These are phyloP conservation scores for Myxozyma lipomycoides DNA, from an alignment of 805 yeast genomes.

Conservation along the genomic window DNA sequence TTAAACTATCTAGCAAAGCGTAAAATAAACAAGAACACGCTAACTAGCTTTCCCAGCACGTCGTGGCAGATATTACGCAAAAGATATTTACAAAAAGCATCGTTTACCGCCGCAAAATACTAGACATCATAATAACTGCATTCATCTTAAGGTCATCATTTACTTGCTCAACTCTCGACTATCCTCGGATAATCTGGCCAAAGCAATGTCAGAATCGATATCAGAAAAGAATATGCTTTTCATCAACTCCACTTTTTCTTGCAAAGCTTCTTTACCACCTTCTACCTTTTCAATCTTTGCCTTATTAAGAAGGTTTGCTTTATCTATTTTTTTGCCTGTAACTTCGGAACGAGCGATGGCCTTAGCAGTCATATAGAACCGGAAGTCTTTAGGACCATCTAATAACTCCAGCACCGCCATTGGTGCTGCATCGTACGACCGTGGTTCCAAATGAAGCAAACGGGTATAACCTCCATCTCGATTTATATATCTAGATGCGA, in stretches of 20 bases:
- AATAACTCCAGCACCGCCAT: constrained; percentile 85
- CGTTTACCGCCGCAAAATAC: no score
- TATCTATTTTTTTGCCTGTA: constrained; percentile 51
- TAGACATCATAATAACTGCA: no score
- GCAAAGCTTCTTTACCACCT: constrained; percentile 54
- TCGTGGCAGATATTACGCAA: no score
- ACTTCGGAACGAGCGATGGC: constrained; percentile 74
- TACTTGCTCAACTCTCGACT: no score
- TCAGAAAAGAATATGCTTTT: constrained; percentile 41
- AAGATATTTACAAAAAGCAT: no score
- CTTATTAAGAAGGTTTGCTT: constrained; percentile 55
- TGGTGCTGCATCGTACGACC: constrained; percentile 86
- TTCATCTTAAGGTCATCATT: no score
- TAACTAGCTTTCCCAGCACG: no score
- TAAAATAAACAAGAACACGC: no score
- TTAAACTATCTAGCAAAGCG: no score
- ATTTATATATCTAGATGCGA: constrained; percentile 57
- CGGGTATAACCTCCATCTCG: constrained; percentile 85
- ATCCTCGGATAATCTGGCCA: not conserved
- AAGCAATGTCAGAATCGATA: not conserved
- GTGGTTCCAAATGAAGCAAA: constrained; percentile 73
- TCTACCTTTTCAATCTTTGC: constrained; percentile 47
- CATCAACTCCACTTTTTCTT: constrained; percentile 58
- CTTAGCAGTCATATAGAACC: constrained; percentile 74
- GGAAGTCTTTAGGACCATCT: constrained; percentile 67